Evolutionary conservation across 1,284 basidiomycete genomes (phyloP), one percentile per base, ranked within the genome.

Genomic region (Abortiporus biennis): DNA sequence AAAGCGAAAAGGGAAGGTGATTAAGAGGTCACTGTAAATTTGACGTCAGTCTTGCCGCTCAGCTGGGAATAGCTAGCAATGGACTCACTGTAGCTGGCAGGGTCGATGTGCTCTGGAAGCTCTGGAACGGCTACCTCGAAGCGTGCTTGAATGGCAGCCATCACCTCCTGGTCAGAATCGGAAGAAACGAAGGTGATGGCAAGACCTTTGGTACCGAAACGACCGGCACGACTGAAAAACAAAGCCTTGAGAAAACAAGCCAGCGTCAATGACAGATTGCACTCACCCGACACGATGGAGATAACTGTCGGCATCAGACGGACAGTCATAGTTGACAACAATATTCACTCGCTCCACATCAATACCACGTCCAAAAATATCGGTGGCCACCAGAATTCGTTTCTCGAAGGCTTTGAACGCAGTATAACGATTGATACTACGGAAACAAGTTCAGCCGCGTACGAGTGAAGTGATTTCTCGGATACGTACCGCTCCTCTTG

Each of bases 331-430:
- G 65, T 94, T 94, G 67, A 95, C 77, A 39, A 94, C 92, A 48
- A 95, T 96, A 68, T 97, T 97, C 53, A 97, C 93, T 54, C 93
- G 91, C 63, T 97, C 93, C 20, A 97, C 93, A 68, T 97, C 93
- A 52, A 97, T 97, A 57, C 93, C 93, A 66, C 93, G 89, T 47
- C 92, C 93, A 52, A 97, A 97, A 54, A 97, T 97, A 64, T 97
- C 93, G 19, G 93, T 97, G 15, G 92, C 93, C 30, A 94, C 92
- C n/a, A 97, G 74, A 54, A 97, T 98, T 56, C 96, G 92, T 72
- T 98, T 99, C 71, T 99, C 96, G 54, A 99, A 99, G 12, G 91
- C 90, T 72, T 99, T 99, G 78, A 99, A 99, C 43, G 95, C 92
- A 42, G 91, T 90, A 73, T 99, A 99, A n/a, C 95, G 86, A 48